Evolutionary conservation across 345 rosid species (phyloP).

Genomic region (Bruguiera sexangula): DNA sequence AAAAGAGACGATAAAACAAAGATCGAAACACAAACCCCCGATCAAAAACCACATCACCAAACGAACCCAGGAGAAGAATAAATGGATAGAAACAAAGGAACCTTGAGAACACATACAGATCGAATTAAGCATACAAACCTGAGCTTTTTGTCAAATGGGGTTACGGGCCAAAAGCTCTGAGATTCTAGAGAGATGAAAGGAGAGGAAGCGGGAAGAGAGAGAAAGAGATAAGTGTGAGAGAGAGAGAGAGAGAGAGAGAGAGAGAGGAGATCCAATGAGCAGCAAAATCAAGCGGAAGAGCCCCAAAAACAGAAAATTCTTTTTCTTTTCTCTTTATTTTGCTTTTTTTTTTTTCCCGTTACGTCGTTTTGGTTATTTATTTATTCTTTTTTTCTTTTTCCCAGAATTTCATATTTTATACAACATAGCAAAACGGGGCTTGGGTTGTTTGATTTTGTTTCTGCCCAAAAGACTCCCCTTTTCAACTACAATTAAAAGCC

Average conservation of each 20-base stretch:
- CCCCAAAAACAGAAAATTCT: slow-evolving; percentile 24
- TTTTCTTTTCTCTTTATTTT: background rate
- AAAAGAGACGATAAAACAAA: slow-evolving; percentile 21
- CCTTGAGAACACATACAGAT: slow-evolving; percentile 31
- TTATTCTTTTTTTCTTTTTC: background rate
- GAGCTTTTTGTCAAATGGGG: slow-evolving; percentile 32
- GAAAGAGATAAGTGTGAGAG: slow-evolving; percentile 21
- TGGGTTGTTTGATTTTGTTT: too few relatives aligned
- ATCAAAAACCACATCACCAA: slow-evolving; percentile 27
- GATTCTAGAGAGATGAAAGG: slow-evolving; percentile 48
- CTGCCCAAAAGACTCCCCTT: too few relatives aligned
- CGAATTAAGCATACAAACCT: slow-evolving; percentile 42
- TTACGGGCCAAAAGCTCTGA: slow-evolving; percentile 35
- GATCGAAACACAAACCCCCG: slow-evolving; percentile 38
- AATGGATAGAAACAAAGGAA: background rate
- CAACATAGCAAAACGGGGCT: too few relatives aligned
- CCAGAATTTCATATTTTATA: too few relatives aligned
- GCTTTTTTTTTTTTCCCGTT: background rate
- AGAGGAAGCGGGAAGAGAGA: background rate
- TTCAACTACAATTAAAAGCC: too few relatives aligned
- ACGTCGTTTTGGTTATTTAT: background rate
- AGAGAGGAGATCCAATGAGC: slow-evolving; percentile 41
- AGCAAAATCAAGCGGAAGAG: slow-evolving; percentile 23
- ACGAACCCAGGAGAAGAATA: slow-evolving; percentile 1
- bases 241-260: slow-evolving; percentile 35